Conservation (phyloP, 305 asterid species). For the Vinca major region DNA sequence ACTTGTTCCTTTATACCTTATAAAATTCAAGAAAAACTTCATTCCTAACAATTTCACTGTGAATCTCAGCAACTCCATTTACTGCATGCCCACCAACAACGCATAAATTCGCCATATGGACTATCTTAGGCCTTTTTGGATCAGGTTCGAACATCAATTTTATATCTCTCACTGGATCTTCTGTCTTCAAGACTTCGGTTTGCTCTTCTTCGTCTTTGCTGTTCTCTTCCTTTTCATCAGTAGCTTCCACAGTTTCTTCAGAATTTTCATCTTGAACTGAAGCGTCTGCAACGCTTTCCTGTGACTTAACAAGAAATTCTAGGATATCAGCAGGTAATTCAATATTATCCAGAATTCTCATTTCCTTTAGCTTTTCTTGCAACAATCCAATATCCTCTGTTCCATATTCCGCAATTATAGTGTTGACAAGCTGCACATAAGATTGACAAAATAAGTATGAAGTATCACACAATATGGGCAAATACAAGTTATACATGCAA, state of each 20-base stretch:
- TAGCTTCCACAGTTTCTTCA: slow-evolving; percentile 22
- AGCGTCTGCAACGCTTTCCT: slow-evolving; percentile 24
- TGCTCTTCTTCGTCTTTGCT: slow-evolving; percentile 15
- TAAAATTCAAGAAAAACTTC: slow-evolving; percentile 57
- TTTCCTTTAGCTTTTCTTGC: slow-evolving; percentile 40
- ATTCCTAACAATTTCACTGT: slow-evolving; percentile 43
- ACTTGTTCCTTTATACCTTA: slow-evolving; percentile 23
- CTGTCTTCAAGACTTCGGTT: slow-evolving; percentile 11
- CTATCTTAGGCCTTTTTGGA: slow-evolving; percentile 34
- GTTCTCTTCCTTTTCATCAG: slow-evolving; percentile 20
- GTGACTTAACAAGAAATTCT: slow-evolving; percentile 34
- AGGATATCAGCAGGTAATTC: slow-evolving; percentile 38
- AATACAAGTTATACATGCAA: slow-evolving; percentile 5
- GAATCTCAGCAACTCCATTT: slow-evolving; percentile 64
- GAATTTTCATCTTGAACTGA: slow-evolving; percentile 22
- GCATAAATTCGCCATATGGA: slow-evolving; percentile 55
- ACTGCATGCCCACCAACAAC: slow-evolving; percentile 57
- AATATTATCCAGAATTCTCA: slow-evolving; percentile 52
- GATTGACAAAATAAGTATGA: slow-evolving; percentile 7
- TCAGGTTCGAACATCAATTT: slow-evolving; percentile 30
- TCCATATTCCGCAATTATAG: slow-evolving; percentile 42
- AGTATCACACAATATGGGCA: background rate
- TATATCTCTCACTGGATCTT: slow-evolving; percentile 22
- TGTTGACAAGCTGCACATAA: slow-evolving; percentile 36
- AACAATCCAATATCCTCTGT: slow-evolving; percentile 38